A percentile compares a stretch with the other conserved stretches of the same genome.
These are phyloP conservation scores for Brettanomyces custersianus DNA, from an alignment of 805 yeast genomes.

Conservation along the genomic window DNA sequence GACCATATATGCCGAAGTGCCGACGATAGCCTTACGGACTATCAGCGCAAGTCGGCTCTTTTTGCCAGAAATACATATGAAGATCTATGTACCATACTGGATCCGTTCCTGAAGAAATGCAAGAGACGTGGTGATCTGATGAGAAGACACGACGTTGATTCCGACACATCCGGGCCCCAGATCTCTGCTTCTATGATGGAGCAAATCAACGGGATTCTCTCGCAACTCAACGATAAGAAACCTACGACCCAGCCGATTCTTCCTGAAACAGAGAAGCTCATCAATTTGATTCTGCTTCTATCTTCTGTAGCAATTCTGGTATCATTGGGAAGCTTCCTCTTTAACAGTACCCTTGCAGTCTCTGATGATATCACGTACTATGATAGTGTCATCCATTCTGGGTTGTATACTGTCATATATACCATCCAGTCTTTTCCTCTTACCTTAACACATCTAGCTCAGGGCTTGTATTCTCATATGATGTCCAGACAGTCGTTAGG, in stretches of 20 bases:
- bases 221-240: no score
- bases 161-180: not conserved
- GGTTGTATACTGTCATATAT: conserved; percentile 25
- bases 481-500: no score
- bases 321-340: conserved; percentile 19
- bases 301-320: conserved; percentile 13
- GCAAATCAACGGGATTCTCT: conserved; percentile 1
- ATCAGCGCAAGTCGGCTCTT: no score
- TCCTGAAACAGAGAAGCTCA: conserved; percentile 11
- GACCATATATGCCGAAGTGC: no score
- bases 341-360: conserved; percentile 34
- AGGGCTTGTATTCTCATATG: no score
- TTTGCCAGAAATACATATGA: not conserved
- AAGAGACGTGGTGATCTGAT: not conserved
- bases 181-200: not conserved
- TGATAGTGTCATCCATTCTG: conserved; percentile 29
- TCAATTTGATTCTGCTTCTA: conserved; percentile 16
- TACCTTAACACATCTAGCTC: conserved; percentile 10
- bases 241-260: no score
- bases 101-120: not conserved
- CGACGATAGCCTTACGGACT: no score
- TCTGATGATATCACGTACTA: conserved; percentile 38
- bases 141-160: conserved; percentile 1
- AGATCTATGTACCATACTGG: not conserved
- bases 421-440: conserved; percentile 31